Percentiles rank a stretch among this genome's conserved stretches.
Conservation (phyloP, 257 asterid genomes). For the Phtheirospermum japonicum region DNA sequence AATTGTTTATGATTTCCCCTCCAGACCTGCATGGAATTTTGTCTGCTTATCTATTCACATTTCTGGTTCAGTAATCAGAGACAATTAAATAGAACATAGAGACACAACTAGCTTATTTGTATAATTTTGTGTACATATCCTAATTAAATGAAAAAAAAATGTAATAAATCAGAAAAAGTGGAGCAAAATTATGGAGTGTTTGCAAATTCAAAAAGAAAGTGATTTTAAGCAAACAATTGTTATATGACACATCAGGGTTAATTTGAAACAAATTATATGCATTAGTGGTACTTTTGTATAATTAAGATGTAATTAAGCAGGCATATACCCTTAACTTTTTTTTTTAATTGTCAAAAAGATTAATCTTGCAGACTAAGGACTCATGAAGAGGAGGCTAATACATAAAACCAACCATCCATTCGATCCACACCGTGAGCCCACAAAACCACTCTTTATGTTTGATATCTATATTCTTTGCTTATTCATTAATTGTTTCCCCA, state of each 20-base stretch:
- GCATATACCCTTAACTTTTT: too few relatives aligned
- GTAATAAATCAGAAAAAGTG: too few relatives aligned
- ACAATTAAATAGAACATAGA: background rate
- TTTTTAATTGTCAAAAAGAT: background rate
- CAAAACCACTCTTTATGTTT: background rate
- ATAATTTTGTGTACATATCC: background rate
- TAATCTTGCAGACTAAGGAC: conserved; percentile 20
- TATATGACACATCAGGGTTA: background rate
- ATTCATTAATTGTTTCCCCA: conserved; percentile 9
- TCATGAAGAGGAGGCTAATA: conserved; percentile 64
- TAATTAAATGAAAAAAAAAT: background rate
- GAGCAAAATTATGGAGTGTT: too few relatives aligned
- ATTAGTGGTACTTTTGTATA: too few relatives aligned
- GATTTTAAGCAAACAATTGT: background rate
- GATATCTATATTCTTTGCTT: background rate
- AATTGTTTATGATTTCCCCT: background rate
- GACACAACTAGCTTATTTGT: background rate
- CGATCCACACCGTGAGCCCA: conserved; percentile 60
- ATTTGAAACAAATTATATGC: too few relatives aligned
- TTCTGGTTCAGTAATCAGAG: conserved; percentile 22
- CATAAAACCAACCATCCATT: conserved; percentile 60
- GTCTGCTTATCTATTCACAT: conserved; percentile 22
- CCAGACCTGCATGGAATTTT: too few relatives aligned
- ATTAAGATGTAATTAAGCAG: too few relatives aligned
- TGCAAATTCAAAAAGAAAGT: too few relatives aligned